Conservation (phyloP, 2,329 filamentous ascomycete species). For the Phoma sp. region DNA sequence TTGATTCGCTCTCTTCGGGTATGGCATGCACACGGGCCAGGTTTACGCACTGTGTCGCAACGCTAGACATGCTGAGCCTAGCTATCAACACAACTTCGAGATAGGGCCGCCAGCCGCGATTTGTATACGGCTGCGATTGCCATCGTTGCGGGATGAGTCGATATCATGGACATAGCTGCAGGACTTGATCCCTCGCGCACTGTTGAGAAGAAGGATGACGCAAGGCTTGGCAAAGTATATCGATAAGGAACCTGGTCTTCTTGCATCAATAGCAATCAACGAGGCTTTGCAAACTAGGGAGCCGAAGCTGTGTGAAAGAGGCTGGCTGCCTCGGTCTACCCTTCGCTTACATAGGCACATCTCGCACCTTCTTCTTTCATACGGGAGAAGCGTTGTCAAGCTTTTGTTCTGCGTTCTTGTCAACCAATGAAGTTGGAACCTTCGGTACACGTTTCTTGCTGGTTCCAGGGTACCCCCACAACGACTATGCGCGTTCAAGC, state of each 20-base stretch:
- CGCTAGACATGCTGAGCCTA: slow-evolving; percentile 7
- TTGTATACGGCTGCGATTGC: not conserved
- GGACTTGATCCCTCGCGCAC: not conserved
- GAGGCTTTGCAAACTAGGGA: not conserved
- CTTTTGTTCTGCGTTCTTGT: not conserved
- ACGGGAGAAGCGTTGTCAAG: slow-evolving; percentile 2
- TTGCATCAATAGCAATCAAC: not conserved
- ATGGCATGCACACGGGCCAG: not conserved
- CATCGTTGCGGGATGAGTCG: not conserved
- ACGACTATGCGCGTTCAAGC: slow-evolving; percentile 10
- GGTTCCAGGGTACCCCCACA: slow-evolving; percentile 3
- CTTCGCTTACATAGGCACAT: not conserved
- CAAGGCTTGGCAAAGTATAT: not conserved
- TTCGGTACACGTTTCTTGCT: slow-evolving; percentile 14
- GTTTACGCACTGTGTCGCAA: slow-evolving; percentile 1
- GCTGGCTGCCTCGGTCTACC: not conserved
- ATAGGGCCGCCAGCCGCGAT: not conserved
- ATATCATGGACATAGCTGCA: not conserved
- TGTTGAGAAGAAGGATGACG: not conserved
- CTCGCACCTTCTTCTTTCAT: slow-evolving; percentile 7
- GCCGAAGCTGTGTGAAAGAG: not conserved
- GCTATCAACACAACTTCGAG: not conserved
- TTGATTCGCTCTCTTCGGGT: not conserved
- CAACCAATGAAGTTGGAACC: slow-evolving; percentile 8
- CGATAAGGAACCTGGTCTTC: not conserved